Conservation (phyloP, 352 stramenopile species). For the Pythium sp. region DNA sequence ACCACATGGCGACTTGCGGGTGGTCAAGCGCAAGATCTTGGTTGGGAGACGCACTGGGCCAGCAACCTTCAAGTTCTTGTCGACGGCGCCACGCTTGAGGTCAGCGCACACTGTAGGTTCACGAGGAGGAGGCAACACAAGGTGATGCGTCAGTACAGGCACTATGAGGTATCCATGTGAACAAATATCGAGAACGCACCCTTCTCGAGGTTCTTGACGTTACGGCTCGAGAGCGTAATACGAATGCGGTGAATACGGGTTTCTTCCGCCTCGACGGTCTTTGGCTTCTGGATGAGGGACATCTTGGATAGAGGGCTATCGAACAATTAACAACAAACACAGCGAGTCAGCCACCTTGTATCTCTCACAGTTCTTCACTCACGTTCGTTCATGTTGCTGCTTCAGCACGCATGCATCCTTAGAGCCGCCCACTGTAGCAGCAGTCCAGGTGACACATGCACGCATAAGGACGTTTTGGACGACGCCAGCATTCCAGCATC, state of each 20-base stretch:
- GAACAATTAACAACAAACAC: background rate
- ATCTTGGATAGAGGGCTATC: slow-evolving; percentile 87
- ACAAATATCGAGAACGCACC: slow-evolving; percentile 25
- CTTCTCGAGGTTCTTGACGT: slow-evolving; percentile 99
- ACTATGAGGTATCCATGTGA: background rate
- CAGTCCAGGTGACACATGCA: background rate
- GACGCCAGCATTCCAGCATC: background rate
- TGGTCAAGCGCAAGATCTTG: slow-evolving; percentile 98
- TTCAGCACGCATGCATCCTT: background rate
- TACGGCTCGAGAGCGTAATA: slow-evolving; percentile 98
- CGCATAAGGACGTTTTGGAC: background rate
- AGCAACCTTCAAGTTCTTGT: slow-evolving; percentile 98
- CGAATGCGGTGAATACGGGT: slow-evolving; percentile 95
- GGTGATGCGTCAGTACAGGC: background rate
- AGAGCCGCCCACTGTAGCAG: background rate
- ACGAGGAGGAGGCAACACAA: background rate
- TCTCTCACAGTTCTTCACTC: background rate
- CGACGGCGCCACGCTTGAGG: slow-evolving; percentile 97
- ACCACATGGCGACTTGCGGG: slow-evolving; percentile 98
- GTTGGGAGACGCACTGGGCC: slow-evolving; percentile 98
- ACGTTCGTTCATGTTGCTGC: background rate
- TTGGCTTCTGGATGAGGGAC: slow-evolving; percentile 86
- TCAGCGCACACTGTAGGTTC: slow-evolving; percentile 90
- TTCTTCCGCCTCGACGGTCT: slow-evolving; percentile 84
- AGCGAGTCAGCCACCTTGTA: background rate